Base-by-base conservation (phyloP, 2,329 filamentous ascomycete species). In the Aspergillus pseudotamarii region DNA sequence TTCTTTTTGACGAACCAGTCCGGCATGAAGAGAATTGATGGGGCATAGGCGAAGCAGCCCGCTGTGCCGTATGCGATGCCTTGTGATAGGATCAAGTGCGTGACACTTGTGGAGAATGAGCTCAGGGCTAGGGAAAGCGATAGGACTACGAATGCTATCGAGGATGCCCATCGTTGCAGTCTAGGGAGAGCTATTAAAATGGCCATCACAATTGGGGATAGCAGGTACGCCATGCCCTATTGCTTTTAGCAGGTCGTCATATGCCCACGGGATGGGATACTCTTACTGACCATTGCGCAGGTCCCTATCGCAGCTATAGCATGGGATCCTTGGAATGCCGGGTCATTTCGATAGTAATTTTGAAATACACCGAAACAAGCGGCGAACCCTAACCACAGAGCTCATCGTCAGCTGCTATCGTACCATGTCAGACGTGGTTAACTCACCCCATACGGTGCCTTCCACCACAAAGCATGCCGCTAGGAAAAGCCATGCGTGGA, bases 391-490 rank as follows among this genome's bases (percentile, higher is more conserved):
- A n/a, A 32, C 23, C 23, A 23, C 16, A 26, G 23, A 11, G 23
- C 5, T 4, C 16, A 10, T 41, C 0, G 41, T 56, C 5, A 21
- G 28, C 8, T 21, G 11, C 28, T 11, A 21, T 6, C 32, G 2
- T 9, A 6, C 32, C 51, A 34, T 26, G 48, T 26, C 32, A 45
- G 48, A 23, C 34, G 46, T 11, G 32, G 51, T 26, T 38, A 23
- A 68, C 75, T 61, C 71, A 83, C 83, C 84, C 84, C 84, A 87
- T 57, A 86, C 79, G 2, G 86, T 72, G 26, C 80, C 82, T 70
- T 87, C 84, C 38, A 87, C 76, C 58, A 83, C 73, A 64, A 84
- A 85, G 57, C 80, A 83, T 1, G 81, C 83, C 10, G 78, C 76
- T 6, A 86, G 71, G 61, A 85, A 83, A 26, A 84, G 68, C 75